phyloP scores from a whole-genome alignment of 192 early-diverging fungal genomes.

The Linnemannia schmuckeri region DNA sequence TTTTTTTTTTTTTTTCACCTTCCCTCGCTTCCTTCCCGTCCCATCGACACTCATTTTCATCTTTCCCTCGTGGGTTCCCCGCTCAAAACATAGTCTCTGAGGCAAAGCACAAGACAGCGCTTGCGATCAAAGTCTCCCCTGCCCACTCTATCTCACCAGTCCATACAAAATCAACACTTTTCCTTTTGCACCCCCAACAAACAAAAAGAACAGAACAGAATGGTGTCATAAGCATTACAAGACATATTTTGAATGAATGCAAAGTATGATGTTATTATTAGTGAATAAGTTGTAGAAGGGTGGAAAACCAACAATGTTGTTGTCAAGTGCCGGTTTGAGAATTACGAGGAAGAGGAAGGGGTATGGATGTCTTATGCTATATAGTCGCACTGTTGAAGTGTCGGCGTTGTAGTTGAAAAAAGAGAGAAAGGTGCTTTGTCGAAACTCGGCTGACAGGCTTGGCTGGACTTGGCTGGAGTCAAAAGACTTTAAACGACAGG shows the following conservation, averaged over 20 bases:
- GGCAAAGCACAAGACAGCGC: neutral
- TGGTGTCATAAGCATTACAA: neutral
- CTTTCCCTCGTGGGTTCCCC: neutral
- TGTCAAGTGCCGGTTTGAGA: too few species aligned
- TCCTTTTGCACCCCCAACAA: neutral
- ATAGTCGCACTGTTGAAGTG: neutral
- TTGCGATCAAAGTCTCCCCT: neutral
- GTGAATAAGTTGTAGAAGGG: neutral
- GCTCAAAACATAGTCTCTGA: neutral
- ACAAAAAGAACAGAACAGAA: neutral
- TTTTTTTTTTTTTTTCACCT: too few species aligned
- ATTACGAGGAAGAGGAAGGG: neutral
- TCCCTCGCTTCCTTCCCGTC: neutral
- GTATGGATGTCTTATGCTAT: neutral
- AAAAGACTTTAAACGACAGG: neutral
- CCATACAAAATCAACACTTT: too few species aligned
- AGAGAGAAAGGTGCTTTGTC: neutral
- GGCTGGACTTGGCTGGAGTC: neutral
- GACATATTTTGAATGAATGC: neutral
- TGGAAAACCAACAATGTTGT: neutral
- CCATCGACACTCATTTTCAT: neutral
- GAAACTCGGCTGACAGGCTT: neutral
- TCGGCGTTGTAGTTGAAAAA: neutral
- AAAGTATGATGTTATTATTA: slow-evolving; percentile 2
- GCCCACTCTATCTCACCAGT: neutral